Percentiles rank a stretch among this genome's conserved stretches.
Evolutionary conservation across 352 stramenopile species (phyloP).

Genomic region (Blastocystis sp.): DNA sequence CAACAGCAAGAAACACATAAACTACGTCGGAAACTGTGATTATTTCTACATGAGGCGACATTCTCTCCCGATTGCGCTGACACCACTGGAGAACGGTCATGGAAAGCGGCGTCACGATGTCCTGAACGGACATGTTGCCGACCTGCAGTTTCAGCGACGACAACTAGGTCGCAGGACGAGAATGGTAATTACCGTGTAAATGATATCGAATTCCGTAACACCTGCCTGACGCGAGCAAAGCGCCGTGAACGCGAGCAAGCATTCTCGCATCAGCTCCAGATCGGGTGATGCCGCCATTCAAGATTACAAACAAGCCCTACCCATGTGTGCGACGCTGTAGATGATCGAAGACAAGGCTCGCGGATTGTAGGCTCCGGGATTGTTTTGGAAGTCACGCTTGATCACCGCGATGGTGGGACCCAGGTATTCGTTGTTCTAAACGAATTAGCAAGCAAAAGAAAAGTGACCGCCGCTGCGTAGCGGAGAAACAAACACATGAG

Average conservation of each 20-base stretch:
- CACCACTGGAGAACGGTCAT: not conserved
- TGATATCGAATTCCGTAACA: not conserved
- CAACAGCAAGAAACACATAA: not conserved
- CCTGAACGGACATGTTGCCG: not conserved
- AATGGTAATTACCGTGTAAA: not conserved
- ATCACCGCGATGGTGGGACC: not conserved
- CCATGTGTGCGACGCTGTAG: not conserved
- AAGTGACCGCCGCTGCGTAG: not conserved
- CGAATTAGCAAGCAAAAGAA: not conserved
- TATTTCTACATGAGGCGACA: not conserved
- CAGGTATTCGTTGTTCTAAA: not conserved
- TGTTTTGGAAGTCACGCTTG: not conserved
- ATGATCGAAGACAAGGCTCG: constrained; percentile 14
- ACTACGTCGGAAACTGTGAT: not conserved
- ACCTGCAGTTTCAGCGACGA: constrained; percentile 9
- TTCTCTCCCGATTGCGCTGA: not conserved
- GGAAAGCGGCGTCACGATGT: not conserved
- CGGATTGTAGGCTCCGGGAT: constrained; percentile 27
- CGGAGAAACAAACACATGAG: constrained; percentile 21
- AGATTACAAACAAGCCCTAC: not conserved
- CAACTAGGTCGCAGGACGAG: not conserved
- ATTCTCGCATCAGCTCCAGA: not conserved
- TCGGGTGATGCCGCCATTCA: not conserved
- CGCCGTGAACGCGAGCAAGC: not conserved
- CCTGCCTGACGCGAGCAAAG: not conserved